These are phyloP conservation scores for Lachancea quebecensis DNA, from an alignment of 805 yeast genomes.

Conservation along the genomic window DNA sequence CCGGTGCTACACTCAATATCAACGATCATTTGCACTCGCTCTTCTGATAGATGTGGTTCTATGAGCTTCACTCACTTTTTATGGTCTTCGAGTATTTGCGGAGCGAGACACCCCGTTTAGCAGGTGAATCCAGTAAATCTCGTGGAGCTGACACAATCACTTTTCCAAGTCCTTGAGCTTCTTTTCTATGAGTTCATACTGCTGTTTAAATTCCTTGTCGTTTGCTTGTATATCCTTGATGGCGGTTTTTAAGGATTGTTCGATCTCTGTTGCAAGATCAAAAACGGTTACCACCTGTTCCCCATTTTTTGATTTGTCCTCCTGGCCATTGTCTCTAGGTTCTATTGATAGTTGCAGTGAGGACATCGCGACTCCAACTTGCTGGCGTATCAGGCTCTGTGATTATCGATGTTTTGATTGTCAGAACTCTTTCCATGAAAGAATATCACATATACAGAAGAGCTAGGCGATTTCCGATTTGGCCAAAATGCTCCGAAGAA, in stretches of 20 bases:
- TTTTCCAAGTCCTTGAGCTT: constrained; percentile 14
- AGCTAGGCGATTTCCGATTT: not conserved
- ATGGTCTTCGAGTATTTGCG: no score
- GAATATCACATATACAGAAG: no score
- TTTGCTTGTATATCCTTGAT: constrained; percentile 13
- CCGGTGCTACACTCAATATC: no score
- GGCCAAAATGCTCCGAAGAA: not conserved
- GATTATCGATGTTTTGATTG: not conserved
- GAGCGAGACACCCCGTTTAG: no score
- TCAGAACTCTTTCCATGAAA: no score
- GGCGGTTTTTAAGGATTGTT: constrained; percentile 19
- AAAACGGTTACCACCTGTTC: constrained; percentile 20
- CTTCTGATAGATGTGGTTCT: no score
- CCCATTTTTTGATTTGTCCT: constrained; percentile 6
- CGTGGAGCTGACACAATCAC: not conserved
- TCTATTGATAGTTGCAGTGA: not conserved
- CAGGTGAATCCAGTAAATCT: no score
- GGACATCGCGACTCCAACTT: not conserved
- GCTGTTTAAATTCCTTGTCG: constrained; percentile 18
- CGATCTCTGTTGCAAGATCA: constrained; percentile 26
- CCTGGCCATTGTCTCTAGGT: not conserved
- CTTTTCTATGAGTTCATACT: constrained; percentile 17
- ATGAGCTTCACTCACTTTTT: no score
- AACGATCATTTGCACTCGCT: no score
- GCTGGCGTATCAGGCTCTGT: not conserved